Conservation (phyloP, 805 yeast genomes). For the Sugiyamaella lignohabitans region DNA sequence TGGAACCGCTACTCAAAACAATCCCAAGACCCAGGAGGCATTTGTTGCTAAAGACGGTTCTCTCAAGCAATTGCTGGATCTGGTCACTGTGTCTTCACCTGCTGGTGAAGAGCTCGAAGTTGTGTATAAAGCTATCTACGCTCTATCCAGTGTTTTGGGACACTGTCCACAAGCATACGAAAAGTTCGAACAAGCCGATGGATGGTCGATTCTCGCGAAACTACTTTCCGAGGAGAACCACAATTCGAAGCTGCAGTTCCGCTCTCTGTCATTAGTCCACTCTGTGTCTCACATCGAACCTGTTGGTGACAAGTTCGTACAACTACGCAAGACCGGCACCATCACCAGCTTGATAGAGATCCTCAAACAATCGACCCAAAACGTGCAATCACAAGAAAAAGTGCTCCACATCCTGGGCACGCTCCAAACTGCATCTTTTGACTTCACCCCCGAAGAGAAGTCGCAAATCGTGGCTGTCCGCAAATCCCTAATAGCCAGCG, state of each 20-base stretch:
- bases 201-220: slow-evolving; percentile 51
- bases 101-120: slow-evolving; percentile 31
- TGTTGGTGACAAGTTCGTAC: slow-evolving; percentile 12
- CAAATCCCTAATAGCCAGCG: slow-evolving; percentile 7
- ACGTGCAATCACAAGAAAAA: slow-evolving; percentile 27
- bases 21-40: slow-evolving; percentile 64
- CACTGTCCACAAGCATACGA: slow-evolving; percentile 55
- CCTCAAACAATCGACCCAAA: slow-evolving; percentile 17
- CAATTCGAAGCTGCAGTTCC: slow-evolving; percentile 11
- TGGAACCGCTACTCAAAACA: slow-evolving; percentile 92
- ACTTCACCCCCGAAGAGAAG: slow-evolving; percentile 14
- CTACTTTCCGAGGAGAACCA: slow-evolving; percentile 18
- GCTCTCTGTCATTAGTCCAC: slow-evolving; percentile 19
- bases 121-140: slow-evolving; percentile 59
- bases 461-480: slow-evolving; percentile 6
- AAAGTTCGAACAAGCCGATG: slow-evolving; percentile 49
- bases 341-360: slow-evolving; percentile 12
- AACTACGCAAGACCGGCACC: slow-evolving; percentile 13
- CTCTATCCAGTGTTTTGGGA: slow-evolving; percentile 65
- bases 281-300: slow-evolving; percentile 22
- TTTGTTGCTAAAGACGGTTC: slow-evolving; percentile 31
- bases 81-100: not conserved
- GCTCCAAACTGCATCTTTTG: slow-evolving; percentile 14
- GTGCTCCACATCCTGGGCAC: slow-evolving; percentile 24
- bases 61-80: not conserved